Conservation (phyloP, 495 filamentous ascomycete species). For the Chaetomium tenue region DNA sequence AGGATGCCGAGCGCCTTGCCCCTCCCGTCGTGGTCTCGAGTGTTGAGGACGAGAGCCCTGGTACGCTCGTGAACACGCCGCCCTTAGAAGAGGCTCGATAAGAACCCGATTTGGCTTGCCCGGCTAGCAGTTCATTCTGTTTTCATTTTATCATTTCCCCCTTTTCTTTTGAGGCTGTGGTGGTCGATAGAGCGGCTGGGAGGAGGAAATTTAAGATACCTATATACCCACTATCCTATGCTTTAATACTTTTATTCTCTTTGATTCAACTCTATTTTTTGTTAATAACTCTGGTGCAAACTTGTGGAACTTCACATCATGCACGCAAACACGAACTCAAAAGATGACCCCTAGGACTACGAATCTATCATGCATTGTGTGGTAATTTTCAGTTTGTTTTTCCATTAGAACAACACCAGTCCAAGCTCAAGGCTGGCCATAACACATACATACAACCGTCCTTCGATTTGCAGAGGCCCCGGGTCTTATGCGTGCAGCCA, state of each 20-base stretch:
- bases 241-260: too few relatives aligned
- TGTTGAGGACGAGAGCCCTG: slow-evolving; percentile 32
- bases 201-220: background rate
- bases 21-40: background rate
- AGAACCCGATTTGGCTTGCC: background rate
- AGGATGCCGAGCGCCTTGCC: background rate
- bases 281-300: too few relatives aligned
- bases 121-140: background rate
- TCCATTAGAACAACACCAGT: background rate
- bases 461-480: slow-evolving; percentile 10
- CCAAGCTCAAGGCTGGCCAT: background rate
- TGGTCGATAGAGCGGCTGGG: background rate
- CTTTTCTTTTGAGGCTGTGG: background rate
- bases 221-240: background rate
- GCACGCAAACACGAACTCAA: too few relatives aligned
- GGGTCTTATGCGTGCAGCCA: slow-evolving; percentile 34
- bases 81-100: slow-evolving; percentile 6
- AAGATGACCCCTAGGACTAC: too few relatives aligned
- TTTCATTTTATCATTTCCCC: background rate
- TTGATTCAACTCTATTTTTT: too few relatives aligned
- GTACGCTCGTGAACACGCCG: slow-evolving; percentile 24
- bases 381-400: too few relatives aligned
- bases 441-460: background rate
- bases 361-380: too few relatives aligned
- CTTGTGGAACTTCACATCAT: too few relatives aligned